phyloP scores from a whole-genome alignment of 1,284 basidiomycete genomes.

The Puccinia polysora region DNA sequence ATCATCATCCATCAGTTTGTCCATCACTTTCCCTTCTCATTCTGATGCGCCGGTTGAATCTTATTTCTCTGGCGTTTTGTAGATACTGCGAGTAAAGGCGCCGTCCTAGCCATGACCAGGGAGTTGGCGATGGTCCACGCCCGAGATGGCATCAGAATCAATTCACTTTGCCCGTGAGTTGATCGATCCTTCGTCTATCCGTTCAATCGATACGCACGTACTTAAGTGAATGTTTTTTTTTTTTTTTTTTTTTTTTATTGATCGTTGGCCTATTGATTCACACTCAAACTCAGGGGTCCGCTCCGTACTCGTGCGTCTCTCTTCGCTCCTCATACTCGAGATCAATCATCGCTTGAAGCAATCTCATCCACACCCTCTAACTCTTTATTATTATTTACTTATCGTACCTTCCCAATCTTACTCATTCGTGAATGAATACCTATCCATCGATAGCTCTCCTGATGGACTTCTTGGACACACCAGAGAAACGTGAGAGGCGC shows the following conservation, averaged over 20 bases:
- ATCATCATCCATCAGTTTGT: too few species aligned
- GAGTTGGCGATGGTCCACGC: slow-evolving; percentile 97
- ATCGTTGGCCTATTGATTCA: slow-evolving; percentile 60
- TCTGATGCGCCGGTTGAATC: not conserved
- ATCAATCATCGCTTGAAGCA: too few species aligned
- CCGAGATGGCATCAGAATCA: slow-evolving; percentile 87
- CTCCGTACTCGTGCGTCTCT: slow-evolving; percentile 76
- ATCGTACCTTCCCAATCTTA: not conserved
- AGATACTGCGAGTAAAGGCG: slow-evolving; percentile 65
- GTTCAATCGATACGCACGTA: slow-evolving; percentile 3
- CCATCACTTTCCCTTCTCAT: slow-evolving; percentile 37
- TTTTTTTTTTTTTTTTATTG: slow-evolving; percentile 52
- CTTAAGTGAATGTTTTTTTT: not conserved
- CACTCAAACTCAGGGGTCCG: slow-evolving; percentile 63
- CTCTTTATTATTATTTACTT: too few species aligned
- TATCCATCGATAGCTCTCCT: slow-evolving; percentile 66
- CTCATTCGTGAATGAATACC: not conserved
- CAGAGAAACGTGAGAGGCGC: slow-evolving; percentile 85
- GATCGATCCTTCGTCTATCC: slow-evolving; percentile 8
- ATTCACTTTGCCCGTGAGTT: slow-evolving; percentile 87
- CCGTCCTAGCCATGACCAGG: slow-evolving; percentile 93
- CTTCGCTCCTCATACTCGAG: too few species aligned
- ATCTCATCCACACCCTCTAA: too few species aligned
- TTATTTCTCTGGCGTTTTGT: not conserved
- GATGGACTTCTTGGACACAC: slow-evolving; percentile 97